Evolutionary conservation across 2,329 filamentous ascomycete genomes (phyloP), one percentile per base, ranked within the genome.

Genomic region (Trichophyton schoenleinii): DNA sequence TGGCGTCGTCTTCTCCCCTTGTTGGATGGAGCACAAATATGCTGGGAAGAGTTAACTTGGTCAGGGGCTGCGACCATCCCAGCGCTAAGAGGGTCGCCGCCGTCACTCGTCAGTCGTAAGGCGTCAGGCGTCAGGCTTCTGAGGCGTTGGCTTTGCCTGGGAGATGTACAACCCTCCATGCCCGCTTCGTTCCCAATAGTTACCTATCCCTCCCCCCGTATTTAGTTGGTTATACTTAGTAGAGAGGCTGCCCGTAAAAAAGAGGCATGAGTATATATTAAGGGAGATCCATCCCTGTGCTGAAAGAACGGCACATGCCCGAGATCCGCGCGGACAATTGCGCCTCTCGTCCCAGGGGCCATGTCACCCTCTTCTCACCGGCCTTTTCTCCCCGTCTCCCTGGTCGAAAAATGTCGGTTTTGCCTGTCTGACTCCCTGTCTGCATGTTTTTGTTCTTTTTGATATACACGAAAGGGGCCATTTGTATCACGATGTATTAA

Each of bases 81-180:
- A 55, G 52, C 52, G 52, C 52, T 55, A 55, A 55, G 52, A 11
- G 9, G 52, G 25, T 36, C 52, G 28, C 22, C 48, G 48, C 11
- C 52, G 28, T 55, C 52, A 55, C 25, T 52, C 46, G 52, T 36
- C 52, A 55, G 52, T 36, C 52, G 52, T 36, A 28, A 55, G 28
- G 52, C 52, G 52, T 53, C 48, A 53, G 48, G 44, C 44, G 18
- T 55, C 52, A 55, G 52, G 52, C 52, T 53, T n/a, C 49, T 31
- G 28, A 55, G 52, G 48, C 48, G 48, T 28, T n/a, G 4, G 3
- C 20, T 28, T 20, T 28, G 11, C 13, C 46, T 28, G 11, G 34
- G 34, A 13, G 9, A 13, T 38, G 34, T 38, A 38, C 34, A 3
- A 38, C 34, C 34, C 11, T 38, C 34, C 34, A 38, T 13, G 9